phyloP scores from a whole-genome alignment of 805 yeast species.

The Ogataea siamensis region DNA sequence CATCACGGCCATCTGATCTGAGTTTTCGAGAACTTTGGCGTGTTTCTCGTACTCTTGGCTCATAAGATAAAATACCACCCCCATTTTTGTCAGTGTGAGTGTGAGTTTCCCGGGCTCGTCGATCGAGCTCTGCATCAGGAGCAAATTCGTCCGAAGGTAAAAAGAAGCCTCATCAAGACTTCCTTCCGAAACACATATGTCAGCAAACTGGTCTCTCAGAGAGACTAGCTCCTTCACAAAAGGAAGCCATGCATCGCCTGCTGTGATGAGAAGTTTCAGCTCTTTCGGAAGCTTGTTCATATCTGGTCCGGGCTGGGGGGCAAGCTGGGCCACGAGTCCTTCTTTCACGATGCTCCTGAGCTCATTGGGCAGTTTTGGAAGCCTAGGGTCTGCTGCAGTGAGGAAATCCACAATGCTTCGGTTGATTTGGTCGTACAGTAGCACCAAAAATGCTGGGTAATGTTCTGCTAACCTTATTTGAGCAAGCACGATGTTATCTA shows the following conservation, averaged over 20 bases:
- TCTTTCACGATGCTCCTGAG: conserved; percentile 14
- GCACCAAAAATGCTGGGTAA: conserved; percentile 28
- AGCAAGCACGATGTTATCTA: conserved; percentile 25
- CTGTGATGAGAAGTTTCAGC: conserved; percentile 21
- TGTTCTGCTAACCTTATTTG: conserved; percentile 24
- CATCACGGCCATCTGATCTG: conserved; percentile 1
- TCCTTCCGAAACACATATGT: conserved; percentile 26
- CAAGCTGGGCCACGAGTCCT: conserved; percentile 19
- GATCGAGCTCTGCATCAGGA: conserved; percentile 18
- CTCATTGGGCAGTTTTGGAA: conserved; percentile 7
- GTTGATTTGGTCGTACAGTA: conserved; percentile 18
- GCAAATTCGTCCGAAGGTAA: conserved; percentile 13
- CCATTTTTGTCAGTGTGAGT: conserved; percentile 18
- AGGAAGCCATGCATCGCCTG: conserved; percentile 30
- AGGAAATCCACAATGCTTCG: conserved; percentile 16
- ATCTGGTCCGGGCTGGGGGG: conserved; percentile 23
- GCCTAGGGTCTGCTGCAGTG: conserved; percentile 5
- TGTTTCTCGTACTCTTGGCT: conserved; percentile 11
- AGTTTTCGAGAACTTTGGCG: background rate
- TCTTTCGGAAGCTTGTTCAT: conserved; percentile 21
- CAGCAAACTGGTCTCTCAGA: conserved; percentile 28
- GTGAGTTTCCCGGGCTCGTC: conserved; percentile 22
- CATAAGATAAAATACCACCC: conserved; percentile 16
- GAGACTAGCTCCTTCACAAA: conserved; percentile 25
- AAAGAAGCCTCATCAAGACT: conserved; percentile 21